Conservation (phyloP, 2,329 filamentous ascomycete species). For the Epichloe scottii region DNA sequence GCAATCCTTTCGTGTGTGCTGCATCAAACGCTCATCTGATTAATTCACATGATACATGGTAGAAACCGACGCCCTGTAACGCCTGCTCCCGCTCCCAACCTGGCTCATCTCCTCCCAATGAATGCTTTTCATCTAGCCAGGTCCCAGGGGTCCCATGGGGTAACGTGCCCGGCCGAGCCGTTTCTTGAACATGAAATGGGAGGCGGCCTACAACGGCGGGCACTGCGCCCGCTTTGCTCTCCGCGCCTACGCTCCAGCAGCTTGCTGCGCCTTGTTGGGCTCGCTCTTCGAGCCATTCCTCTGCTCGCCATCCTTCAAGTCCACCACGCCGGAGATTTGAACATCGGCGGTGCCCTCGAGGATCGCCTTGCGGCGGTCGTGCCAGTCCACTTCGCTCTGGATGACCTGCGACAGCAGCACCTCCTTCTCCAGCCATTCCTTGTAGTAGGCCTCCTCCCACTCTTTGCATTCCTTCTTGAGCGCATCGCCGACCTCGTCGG, state of each 20-base stretch:
- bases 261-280: constrained; percentile 4
- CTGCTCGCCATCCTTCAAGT: constrained; percentile 15
- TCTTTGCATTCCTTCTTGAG: constrained; percentile 52
- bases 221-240: not conserved
- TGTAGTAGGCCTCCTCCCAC: constrained; percentile 53
- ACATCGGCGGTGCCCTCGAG: constrained; percentile 35
- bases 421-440: constrained; percentile 73
- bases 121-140: no score
- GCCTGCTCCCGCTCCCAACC: no score
- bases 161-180: no score
- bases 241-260: constrained; percentile 2
- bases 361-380: constrained; percentile 43
- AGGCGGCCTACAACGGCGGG: not conserved
- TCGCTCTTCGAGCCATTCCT: constrained; percentile 11
- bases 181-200: not conserved
- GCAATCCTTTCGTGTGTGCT: not conserved
- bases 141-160: no score
- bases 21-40: not conserved
- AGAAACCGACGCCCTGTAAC: not conserved
- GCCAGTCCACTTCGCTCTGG: constrained; percentile 52
- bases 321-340: constrained; percentile 23
- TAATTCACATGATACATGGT: not conserved
- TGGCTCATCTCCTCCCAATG: no score
- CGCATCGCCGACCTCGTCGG: constrained; percentile 50
- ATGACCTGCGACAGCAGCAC: constrained; percentile 63